These are phyloP conservation scores for Fusarium clavum DNA, from an alignment of 2,329 filamentous ascomycete species.

Conservation along the genomic window DNA sequence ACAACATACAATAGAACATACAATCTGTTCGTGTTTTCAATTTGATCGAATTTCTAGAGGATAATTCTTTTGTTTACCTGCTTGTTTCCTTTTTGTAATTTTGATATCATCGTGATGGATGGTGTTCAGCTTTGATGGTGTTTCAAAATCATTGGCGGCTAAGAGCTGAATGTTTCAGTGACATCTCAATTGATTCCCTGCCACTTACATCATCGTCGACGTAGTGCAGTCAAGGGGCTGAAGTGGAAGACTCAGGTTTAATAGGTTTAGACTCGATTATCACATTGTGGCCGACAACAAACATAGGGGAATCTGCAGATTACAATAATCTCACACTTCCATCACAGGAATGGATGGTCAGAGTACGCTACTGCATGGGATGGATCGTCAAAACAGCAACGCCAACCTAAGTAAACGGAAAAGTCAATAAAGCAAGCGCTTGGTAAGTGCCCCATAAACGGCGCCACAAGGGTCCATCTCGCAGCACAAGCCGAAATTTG, in stretches of 20 bases:
- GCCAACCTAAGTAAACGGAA: background rate
- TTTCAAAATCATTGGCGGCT: background rate
- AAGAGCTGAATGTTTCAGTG: slow-evolving; percentile 18
- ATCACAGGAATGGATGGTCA: slow-evolving; percentile 5
- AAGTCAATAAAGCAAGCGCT: slow-evolving; percentile 17
- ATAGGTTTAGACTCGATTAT: background rate
- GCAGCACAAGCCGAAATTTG: slow-evolving; percentile 41
- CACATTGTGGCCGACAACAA: background rate
- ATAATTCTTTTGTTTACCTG: too few species aligned
- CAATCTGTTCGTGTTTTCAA: slow-evolving; percentile 20
- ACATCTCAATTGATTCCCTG: slow-evolving; percentile 19
- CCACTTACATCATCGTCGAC: slow-evolving; percentile 31
- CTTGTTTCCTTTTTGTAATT: too few species aligned
- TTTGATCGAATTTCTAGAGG: background rate
- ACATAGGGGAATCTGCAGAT: background rate
- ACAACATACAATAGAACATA: slow-evolving; percentile 33
- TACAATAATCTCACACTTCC: background rate
- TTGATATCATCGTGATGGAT: background rate
- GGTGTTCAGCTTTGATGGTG: background rate
- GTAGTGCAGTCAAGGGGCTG: background rate
- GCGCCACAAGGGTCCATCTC: slow-evolving; percentile 39
- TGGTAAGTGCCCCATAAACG: slow-evolving; percentile 29
- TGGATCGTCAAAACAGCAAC: slow-evolving; percentile 8
- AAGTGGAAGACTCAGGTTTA: background rate
- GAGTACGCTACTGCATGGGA: background rate